phyloP scores from a whole-genome alignment of 768 basidiomycete species.

The Kwoniella heveanensis region DNA sequence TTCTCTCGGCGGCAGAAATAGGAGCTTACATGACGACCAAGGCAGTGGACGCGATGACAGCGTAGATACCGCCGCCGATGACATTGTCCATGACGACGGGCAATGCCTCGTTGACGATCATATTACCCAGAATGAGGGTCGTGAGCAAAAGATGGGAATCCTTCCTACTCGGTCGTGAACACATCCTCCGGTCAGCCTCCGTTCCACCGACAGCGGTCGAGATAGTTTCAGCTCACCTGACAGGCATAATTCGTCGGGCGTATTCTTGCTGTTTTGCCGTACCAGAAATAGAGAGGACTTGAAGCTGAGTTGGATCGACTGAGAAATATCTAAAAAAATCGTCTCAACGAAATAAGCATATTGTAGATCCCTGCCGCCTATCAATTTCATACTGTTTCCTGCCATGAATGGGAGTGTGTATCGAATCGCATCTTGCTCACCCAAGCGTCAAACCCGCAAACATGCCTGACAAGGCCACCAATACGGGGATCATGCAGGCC shows the following conservation, averaged over 20 bases:
- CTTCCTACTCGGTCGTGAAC: conserved; percentile 27
- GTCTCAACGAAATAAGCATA: not conserved
- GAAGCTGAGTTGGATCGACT: conserved; percentile 86
- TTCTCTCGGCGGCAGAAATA: too few species aligned
- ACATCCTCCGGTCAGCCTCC: too few species aligned
- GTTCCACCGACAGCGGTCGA: too few species aligned
- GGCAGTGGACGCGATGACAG: conserved; percentile 78
- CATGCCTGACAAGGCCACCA: conserved; percentile 77
- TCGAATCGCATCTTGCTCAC: conserved; percentile 56
- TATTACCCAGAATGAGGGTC: conserved; percentile 67
- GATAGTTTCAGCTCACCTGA: conserved; percentile 63
- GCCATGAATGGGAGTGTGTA: too few species aligned
- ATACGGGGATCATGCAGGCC: conserved; percentile 72
- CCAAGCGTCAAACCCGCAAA: conserved; percentile 89
- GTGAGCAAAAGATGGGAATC: conserved; percentile 44
- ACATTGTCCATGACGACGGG: conserved; percentile 80
- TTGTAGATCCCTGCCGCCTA: too few species aligned
- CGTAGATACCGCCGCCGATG: conserved; percentile 74
- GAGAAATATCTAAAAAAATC: conserved; percentile 63
- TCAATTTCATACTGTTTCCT: too few species aligned
- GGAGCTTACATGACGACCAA: conserved; percentile 78
- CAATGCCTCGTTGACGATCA: conserved; percentile 74
- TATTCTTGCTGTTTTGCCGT: conserved; percentile 76
- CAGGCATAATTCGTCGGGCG: conserved; percentile 81
- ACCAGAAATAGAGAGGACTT: conserved; percentile 81